Evolutionary conservation across 345 rosid genomes (phyloP).

Genomic region (Brassica cretica): DNA sequence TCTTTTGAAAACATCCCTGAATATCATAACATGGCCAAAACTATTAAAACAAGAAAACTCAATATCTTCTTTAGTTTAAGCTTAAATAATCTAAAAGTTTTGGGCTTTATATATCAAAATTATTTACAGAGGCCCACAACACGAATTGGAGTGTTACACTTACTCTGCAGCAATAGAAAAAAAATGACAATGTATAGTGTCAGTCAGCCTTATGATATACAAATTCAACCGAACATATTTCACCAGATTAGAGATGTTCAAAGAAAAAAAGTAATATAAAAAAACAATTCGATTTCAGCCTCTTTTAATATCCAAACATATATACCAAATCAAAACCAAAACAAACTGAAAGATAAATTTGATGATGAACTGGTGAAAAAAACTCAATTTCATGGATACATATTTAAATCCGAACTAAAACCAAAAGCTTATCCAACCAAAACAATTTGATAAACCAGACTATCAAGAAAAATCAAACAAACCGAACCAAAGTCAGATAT

Average conservation of each 20-base stretch:
- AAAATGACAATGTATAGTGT: too few species aligned
- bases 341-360: not conserved
- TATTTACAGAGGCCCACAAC: too few species aligned
- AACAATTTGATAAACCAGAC: not conserved
- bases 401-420: not conserved
- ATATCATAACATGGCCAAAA: too few species aligned
- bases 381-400: not conserved
- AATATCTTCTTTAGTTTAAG: too few species aligned
- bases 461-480: not conserved
- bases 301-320: not conserved
- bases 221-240: not conserved
- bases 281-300: not conserved
- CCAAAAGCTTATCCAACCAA: not conserved
- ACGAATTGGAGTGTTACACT: too few species aligned
- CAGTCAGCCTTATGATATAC: not conserved
- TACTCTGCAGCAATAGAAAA: too few species aligned
- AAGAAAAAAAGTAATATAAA: not conserved
- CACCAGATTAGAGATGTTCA: not conserved
- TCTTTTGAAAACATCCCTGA: too few species aligned
- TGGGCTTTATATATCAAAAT: too few species aligned
- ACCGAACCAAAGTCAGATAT: conserved; percentile 16
- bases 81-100: too few species aligned
- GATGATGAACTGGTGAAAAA: not conserved
- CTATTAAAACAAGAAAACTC: too few species aligned
- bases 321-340: not conserved